phyloP scores from a whole-genome alignment of 1,284 basidiomycete genomes.

The Porodaedalea pini region DNA sequence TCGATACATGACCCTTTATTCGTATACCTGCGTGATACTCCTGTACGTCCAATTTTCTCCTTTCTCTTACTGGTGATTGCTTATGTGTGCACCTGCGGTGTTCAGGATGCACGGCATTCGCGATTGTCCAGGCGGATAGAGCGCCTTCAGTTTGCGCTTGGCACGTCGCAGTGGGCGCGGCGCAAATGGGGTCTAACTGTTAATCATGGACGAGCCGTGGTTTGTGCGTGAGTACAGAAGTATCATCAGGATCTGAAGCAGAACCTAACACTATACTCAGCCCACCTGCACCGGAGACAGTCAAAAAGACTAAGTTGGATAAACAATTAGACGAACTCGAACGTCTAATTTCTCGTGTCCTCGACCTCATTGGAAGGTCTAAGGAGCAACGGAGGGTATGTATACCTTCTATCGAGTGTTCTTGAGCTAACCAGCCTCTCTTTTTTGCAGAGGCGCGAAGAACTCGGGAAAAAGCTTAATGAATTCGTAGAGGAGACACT shows the following conservation, averaged over 20 bases:
- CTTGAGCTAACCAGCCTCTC: neutral
- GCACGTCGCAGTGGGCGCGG: slow-evolving; percentile 4
- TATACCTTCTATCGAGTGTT: neutral
- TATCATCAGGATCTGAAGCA: neutral
- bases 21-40: slow-evolving; percentile 14
- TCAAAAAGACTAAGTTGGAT: neutral
- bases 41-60: slow-evolving; percentile 11
- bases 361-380: slow-evolving; percentile 5
- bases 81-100: neutral
- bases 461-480: slow-evolving; percentile 6
- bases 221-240: slow-evolving; percentile 7
- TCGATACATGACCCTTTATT: slow-evolving; percentile 13
- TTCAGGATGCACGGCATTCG: slow-evolving; percentile 14
- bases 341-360: neutral
- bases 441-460: slow-evolving; percentile 4
- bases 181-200: slow-evolving; percentile 8
- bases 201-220: slow-evolving; percentile 14
- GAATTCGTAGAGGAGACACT: neutral
- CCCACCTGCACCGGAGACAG: slow-evolving; percentile 3
- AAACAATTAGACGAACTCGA: neutral
- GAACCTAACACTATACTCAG: neutral
- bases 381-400: slow-evolving; percentile 15
- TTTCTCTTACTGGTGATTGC: neutral
- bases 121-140: neutral
- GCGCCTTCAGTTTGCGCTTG: slow-evolving; percentile 6